Percentiles rank a stretch among this genome's conserved stretches.
Conservation (phyloP, 164 flowering plant species). For the Stephania cephalantha region DNA sequence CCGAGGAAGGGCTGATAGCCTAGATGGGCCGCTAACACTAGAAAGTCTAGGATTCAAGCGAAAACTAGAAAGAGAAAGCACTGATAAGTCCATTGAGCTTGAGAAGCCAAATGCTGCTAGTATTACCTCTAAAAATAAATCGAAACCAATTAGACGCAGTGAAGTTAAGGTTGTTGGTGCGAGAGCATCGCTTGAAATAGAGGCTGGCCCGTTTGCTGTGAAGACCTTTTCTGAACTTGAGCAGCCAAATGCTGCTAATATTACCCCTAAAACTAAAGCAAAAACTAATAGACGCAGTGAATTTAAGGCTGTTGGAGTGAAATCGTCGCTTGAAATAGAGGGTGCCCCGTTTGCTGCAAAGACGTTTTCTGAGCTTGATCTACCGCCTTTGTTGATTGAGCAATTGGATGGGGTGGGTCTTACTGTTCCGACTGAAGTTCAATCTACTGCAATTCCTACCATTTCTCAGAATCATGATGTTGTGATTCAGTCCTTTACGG, state of each 20-base stretch:
- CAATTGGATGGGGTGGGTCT: slow-evolving; percentile 69
- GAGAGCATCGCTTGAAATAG: background rate
- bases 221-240: slow-evolving; percentile 9
- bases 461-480: slow-evolving; percentile 68
- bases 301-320: slow-evolving; percentile 24
- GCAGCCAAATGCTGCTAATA: slow-evolving; percentile 19
- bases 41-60: slow-evolving; percentile 35
- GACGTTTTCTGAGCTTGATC: slow-evolving; percentile 72
- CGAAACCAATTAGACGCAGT: slow-evolving; percentile 1
- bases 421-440: slow-evolving; percentile 78
- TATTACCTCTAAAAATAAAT: slow-evolving; percentile 27
- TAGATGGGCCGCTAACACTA: slow-evolving; percentile 39
- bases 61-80: slow-evolving; percentile 15
- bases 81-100: slow-evolving; percentile 7
- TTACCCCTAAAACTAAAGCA: slow-evolving; percentile 26
- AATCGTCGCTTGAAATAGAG: slow-evolving; percentile 37
- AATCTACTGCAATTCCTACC: slow-evolving; percentile 77
- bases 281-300: slow-evolving; percentile 24
- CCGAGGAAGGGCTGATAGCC: slow-evolving; percentile 15
- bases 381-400: slow-evolving; percentile 55
- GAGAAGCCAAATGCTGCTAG: slow-evolving; percentile 17
- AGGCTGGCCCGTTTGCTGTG: no score
- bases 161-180: background rate
- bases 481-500: slow-evolving; percentile 93
- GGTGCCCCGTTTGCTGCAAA: slow-evolving; percentile 64